phyloP scores from a whole-genome alignment of 2,329 filamentous ascomycete species.

The Chaetomium sp. region DNA sequence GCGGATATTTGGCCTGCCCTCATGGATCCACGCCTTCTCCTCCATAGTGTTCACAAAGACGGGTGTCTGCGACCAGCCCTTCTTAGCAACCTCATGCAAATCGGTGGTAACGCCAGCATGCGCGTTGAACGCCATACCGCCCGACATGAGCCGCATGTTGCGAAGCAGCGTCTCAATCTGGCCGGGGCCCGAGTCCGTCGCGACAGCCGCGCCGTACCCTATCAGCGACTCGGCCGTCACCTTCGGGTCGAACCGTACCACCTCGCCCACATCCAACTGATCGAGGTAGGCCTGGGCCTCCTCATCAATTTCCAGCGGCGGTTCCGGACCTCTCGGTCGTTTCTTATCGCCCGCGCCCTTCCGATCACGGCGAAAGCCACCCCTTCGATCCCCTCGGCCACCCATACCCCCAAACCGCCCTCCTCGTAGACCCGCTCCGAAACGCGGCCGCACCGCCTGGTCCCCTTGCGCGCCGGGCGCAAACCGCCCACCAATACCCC shows the following conservation, averaged over 20 bases:
- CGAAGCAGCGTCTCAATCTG: conserved; percentile 31
- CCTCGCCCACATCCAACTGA: conserved; percentile 26
- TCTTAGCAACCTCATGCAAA: conserved; percentile 15
- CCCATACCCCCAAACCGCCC: neutral
- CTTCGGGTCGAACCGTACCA: conserved; percentile 29
- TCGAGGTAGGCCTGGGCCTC: conserved; percentile 22
- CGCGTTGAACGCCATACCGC: conserved; percentile 30
- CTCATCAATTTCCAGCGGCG: conserved; percentile 14
- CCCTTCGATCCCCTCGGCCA: neutral
- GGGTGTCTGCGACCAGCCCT: conserved; percentile 26
- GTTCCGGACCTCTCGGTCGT: neutral
- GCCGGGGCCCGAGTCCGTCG: conserved; percentile 27
- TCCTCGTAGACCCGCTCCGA: too few species aligned
- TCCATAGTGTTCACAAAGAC: conserved; percentile 33
- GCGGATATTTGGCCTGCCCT: conserved; percentile 14
- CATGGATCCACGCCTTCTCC: conserved; percentile 28
- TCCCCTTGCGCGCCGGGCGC: neutral
- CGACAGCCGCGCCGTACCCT: conserved; percentile 35
- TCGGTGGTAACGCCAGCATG: conserved; percentile 25
- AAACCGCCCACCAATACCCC: neutral
- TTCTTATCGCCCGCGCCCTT: neutral
- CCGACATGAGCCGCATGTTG: conserved; percentile 35
- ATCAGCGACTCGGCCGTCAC: conserved; percentile 30
- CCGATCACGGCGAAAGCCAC: neutral
- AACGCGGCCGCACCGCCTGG: too few species aligned